phyloP scores from a whole-genome alignment of 768 basidiomycete species.

The Suillus weaverae region DNA sequence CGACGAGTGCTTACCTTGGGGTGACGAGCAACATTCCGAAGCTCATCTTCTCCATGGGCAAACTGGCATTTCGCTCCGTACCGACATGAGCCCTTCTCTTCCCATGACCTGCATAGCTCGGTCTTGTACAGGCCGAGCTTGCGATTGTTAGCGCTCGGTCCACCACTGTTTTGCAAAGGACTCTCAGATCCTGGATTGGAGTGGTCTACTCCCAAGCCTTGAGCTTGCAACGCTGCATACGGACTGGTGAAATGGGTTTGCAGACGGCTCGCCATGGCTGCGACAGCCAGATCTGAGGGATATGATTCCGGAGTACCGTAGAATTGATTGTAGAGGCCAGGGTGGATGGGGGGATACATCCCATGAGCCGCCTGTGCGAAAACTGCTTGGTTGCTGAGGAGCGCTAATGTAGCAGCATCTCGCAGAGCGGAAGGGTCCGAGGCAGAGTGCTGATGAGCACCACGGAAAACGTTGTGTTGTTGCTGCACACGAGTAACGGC shows the following conservation, averaged over 20 bases:
- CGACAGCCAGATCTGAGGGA: slow-evolving; percentile 49
- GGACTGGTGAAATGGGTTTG: slow-evolving; percentile 56
- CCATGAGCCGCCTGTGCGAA: slow-evolving; percentile 48
- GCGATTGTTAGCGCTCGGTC: slow-evolving; percentile 89
- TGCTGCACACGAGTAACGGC: slow-evolving; percentile 78
- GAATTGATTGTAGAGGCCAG: slow-evolving; percentile 73
- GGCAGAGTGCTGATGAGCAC: slow-evolving; percentile 77
- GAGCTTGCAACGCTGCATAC: slow-evolving; percentile 50
- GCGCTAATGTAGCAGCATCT: slow-evolving; percentile 65
- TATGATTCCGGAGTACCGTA: slow-evolving; percentile 64
- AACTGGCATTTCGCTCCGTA: slow-evolving; percentile 92
- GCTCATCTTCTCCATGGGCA: slow-evolving; percentile 88
- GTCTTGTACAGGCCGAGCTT: slow-evolving; percentile 92
- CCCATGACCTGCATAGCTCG: slow-evolving; percentile 87
- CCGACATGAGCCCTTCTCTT: slow-evolving; percentile 84
- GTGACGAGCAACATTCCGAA: slow-evolving; percentile 80
- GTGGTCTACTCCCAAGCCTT: slow-evolving; percentile 44
- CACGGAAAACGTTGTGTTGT: slow-evolving; percentile 72
- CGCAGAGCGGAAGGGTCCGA: slow-evolving; percentile 79
- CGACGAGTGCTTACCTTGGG: slow-evolving; percentile 64
- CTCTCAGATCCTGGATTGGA: slow-evolving; percentile 28
- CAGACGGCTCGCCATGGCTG: slow-evolving; percentile 59
- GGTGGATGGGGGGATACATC: slow-evolving; percentile 59
- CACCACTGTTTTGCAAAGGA: slow-evolving; percentile 40
- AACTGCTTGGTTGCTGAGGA: slow-evolving; percentile 53